phyloP scores from a whole-genome alignment of 2,329 filamentous ascomycete species.

The Xylogone sp. region DNA sequence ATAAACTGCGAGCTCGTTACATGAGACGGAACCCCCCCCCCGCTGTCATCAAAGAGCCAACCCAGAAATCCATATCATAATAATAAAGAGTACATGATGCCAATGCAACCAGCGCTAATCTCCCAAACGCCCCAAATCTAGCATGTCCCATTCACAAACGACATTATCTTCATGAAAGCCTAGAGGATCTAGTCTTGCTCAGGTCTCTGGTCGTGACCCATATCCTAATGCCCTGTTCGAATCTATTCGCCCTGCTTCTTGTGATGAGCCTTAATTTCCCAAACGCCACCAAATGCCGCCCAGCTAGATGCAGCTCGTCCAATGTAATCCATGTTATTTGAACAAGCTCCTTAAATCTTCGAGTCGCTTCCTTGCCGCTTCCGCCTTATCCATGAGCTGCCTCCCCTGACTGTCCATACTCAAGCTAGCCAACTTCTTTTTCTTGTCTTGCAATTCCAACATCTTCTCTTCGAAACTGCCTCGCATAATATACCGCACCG shows the following conservation, averaged over 20 bases:
- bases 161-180: background rate
- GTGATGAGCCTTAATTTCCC: background rate
- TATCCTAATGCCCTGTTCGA: background rate
- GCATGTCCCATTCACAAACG: background rate
- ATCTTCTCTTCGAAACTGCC: constrained; percentile 94
- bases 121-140: background rate
- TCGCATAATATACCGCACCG: constrained; percentile 84
- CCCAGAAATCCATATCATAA: background rate
- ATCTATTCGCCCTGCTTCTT: background rate
- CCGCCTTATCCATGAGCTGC: constrained; percentile 26
- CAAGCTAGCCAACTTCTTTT: constrained; percentile 83
- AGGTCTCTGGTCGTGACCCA: background rate
- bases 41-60: no score
- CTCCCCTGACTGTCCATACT: constrained; percentile 62
- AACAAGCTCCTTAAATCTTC: constrained; percentile 59
- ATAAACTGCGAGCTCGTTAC: background rate
- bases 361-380: constrained; percentile 37
- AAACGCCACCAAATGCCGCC: background rate
- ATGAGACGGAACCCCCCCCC: no score
- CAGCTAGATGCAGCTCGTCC: no score
- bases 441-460: constrained; percentile 83
- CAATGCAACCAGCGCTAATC: background rate
- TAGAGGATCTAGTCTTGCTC: background rate
- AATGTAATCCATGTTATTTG: constrained; percentile 14
- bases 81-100: background rate